Evolutionary conservation across 2,329 filamentous ascomycete genomes (phyloP).

Genomic region (Fusarium albidum): DNA sequence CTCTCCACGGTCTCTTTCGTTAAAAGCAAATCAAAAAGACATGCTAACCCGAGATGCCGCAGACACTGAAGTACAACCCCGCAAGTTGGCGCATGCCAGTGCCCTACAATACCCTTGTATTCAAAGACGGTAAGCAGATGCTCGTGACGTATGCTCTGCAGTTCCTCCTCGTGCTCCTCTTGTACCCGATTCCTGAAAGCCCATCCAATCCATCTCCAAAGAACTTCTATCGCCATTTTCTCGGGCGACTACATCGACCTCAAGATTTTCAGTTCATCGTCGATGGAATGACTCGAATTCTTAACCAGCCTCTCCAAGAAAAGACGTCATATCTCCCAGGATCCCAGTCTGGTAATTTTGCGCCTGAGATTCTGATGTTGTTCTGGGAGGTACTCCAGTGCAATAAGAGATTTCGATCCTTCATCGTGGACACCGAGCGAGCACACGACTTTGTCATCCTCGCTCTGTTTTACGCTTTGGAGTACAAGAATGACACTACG

Average conservation of each 20-base stretch:
- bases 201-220: constrained; percentile 72
- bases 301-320: constrained; percentile 91
- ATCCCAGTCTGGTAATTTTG: constrained; percentile 83
- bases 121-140: constrained; percentile 88
- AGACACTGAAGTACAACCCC: constrained; percentile 96
- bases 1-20: too few species aligned
- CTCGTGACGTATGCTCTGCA: constrained; percentile 93
- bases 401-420: constrained; percentile 96
- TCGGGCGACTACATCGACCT: constrained; percentile 87
- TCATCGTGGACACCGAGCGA: constrained; percentile 94
- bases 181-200: constrained; percentile 88
- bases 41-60: constrained; percentile 24
- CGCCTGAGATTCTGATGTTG: constrained; percentile 94
- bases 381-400: constrained; percentile 98
- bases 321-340: constrained; percentile 89
- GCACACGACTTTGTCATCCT: constrained; percentile 93
- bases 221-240: constrained; percentile 93
- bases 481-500: constrained; percentile 83
- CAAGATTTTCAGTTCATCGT: constrained; percentile 98
- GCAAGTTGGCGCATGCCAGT: constrained; percentile 93
- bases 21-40: background rate
- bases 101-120: constrained; percentile 91
- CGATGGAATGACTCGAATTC: constrained; percentile 89
- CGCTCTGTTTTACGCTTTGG: constrained; percentile 90
- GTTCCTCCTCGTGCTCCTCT: constrained; percentile 81